Conservation (phyloP, 2,329 filamentous ascomycete genomes). For the Penicillium sp. region DNA sequence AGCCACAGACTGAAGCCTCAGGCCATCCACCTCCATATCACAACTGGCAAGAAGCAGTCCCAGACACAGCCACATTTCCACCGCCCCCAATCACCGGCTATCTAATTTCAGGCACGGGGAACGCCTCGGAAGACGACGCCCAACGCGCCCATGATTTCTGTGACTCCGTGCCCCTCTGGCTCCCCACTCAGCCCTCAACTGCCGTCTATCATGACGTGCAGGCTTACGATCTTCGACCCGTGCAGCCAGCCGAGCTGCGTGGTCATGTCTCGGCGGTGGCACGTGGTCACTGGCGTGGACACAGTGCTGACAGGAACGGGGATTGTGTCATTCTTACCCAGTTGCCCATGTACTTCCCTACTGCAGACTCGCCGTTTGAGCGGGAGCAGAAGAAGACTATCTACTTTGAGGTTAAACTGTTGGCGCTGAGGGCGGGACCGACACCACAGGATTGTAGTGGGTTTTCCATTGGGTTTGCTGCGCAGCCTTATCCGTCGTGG, state of each 20-base stretch:
- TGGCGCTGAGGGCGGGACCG: constrained; percentile 40
- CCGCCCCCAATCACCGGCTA: constrained; percentile 58
- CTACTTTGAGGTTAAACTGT: constrained; percentile 59
- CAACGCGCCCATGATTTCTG: constrained; percentile 58
- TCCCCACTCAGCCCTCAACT: constrained; percentile 45
- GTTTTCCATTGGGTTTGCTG: constrained; percentile 59
- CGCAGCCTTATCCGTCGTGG: constrained; percentile 61
- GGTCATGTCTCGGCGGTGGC: constrained; percentile 38
- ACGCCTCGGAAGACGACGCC: constrained; percentile 55
- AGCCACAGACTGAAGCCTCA: background rate
- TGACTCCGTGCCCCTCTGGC: constrained; percentile 50
- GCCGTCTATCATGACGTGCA: constrained; percentile 45
- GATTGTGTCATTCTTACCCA: constrained; percentile 56
- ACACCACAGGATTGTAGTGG: constrained; percentile 44
- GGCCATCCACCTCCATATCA: constrained; percentile 56
- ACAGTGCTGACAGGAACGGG: constrained; percentile 41
- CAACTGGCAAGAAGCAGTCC: constrained; percentile 59
- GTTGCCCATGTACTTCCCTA: constrained; percentile 56
- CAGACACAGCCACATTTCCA: constrained; percentile 58
- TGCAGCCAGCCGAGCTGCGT: constrained; percentile 42
- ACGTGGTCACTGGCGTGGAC: constrained; percentile 46
- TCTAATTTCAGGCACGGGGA: constrained; percentile 55
- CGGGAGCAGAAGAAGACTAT: constrained; percentile 51
- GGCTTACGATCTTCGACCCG: constrained; percentile 46
- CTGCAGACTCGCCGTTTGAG: constrained; percentile 50